Evolutionary conservation across 2,329 filamentous ascomycete genomes (phyloP), one percentile per base, ranked within the genome.

Genomic region (Cladophialophora carrionii): DNA sequence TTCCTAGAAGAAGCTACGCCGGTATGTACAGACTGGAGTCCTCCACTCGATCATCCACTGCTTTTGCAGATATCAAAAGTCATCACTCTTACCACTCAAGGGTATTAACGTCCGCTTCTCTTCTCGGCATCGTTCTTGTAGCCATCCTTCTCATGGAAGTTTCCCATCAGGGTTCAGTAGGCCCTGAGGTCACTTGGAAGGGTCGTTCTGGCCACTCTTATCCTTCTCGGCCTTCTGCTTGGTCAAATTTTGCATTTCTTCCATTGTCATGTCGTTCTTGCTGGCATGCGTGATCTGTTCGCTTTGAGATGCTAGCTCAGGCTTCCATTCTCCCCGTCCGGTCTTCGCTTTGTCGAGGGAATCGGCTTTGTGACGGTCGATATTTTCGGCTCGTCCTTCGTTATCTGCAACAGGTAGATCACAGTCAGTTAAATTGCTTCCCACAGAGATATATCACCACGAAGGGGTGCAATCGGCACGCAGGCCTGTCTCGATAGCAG

Each of bases 251-350:
- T 68, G 64, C 70, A 71, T 71, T 62, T 71, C 61, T n/a, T 71
- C 67, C 57, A 71, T 66, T 5, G 61, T 68, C 67, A 71, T 63
- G 34, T 71, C 56, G 24, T 62, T n/a, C 53, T 68, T 69, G 37
- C 70, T 67, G 17, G 61, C 64, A 1, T 31, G 24, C 7, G 68
- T 57, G 20, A 49, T 62, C 46, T 72, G 69, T 48, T 72, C 71
- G 48, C 61, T 67, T 20, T 67, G 49, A 22, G 65, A 68, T 17
- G 65, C 69, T 6, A 72, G 62, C 59, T 72, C 70, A 1, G 67
- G 69, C 57, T 71, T 71, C 71, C 71, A 72, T 60, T 72, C 67
- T 55, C 71, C 71, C 52, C 70, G 59, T 17, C 71, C 71, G 12
- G 65, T 64, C 57, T 70, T 70, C 4, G 67, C 68, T 41, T 67